Evolutionary conservation across 345 rosid genomes (phyloP).

Genomic region (Camelina neglecta): DNA sequence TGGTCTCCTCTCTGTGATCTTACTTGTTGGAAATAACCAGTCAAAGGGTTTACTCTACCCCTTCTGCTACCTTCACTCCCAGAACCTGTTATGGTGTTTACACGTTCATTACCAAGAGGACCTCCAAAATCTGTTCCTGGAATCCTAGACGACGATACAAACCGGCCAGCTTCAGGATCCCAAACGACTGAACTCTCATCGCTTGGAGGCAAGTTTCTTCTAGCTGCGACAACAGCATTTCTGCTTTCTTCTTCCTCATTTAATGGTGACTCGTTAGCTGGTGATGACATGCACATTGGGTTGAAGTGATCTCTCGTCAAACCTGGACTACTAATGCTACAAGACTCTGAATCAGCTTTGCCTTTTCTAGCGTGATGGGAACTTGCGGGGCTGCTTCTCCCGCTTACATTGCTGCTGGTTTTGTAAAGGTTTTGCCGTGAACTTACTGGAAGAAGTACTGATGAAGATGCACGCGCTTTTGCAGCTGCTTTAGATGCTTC

Average conservation of each 20-base stretch:
- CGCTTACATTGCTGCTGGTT: slow-evolving; percentile 66
- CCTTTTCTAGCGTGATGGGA: slow-evolving; percentile 62
- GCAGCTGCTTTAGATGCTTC: slow-evolving; percentile 89
- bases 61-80: slow-evolving; percentile 35
- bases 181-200: slow-evolving; percentile 67
- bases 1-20: slow-evolving; percentile 78
- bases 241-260: slow-evolving; percentile 40
- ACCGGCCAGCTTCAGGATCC: slow-evolving; percentile 92
- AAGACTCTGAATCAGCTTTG: slow-evolving; percentile 60
- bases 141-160: slow-evolving; percentile 63
- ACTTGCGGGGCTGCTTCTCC: slow-evolving; percentile 76
- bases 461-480: slow-evolving; percentile 90
- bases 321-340: slow-evolving; percentile 52
- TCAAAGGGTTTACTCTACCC: slow-evolving; percentile 54
- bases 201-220: slow-evolving; percentile 50
- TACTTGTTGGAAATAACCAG: slow-evolving; percentile 56
- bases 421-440: slow-evolving; percentile 62
- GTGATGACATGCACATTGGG: slow-evolving; percentile 71
- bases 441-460: slow-evolving; percentile 74
- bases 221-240: slow-evolving; percentile 27
- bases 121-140: slow-evolving; percentile 68
- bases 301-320: slow-evolving; percentile 71
- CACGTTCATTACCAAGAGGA: slow-evolving; percentile 59
- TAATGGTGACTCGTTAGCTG: slow-evolving; percentile 58
- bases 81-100: slow-evolving; percentile 49